These are phyloP conservation scores for Arabis hirsuta DNA, from an alignment of 345 rosid species.

Conservation along the genomic window DNA sequence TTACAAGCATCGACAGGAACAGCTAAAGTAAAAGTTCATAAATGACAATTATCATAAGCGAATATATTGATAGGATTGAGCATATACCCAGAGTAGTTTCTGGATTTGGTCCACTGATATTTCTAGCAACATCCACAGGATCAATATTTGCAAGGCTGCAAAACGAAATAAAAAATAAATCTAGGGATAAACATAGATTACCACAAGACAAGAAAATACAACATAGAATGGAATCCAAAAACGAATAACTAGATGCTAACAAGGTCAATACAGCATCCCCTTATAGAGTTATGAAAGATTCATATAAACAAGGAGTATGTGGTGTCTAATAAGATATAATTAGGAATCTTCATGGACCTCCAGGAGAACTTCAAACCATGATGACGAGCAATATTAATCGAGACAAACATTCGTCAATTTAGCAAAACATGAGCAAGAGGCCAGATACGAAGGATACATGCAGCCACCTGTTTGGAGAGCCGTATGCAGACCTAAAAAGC, in stretches of 20 bases:
- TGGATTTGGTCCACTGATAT: constrained; percentile 72
- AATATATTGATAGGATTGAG: constrained; percentile 12
- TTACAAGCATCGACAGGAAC: constrained; percentile 21
- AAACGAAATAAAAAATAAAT: constrained; percentile 29
- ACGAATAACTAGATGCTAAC: constrained; percentile 21
- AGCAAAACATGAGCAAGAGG: constrained; percentile 14
- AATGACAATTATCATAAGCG: not conserved
- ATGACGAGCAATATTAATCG: constrained; percentile 5
- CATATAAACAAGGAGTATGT: constrained; percentile 1
- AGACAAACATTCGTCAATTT: not conserved
- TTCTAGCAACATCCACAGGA: constrained; percentile 93
- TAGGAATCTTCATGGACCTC: not conserved
- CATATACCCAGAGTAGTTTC: constrained; percentile 87
- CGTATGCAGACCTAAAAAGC: too few relatives aligned
- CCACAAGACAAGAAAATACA: not conserved
- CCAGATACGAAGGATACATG: constrained; percentile 17
- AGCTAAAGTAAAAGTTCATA: constrained; percentile 16
- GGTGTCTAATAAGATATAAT: not conserved
- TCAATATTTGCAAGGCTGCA: constrained; percentile 99
- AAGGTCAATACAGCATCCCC: constrained; percentile 10
- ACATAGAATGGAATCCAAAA: not conserved
- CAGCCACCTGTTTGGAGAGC: constrained; percentile 90
- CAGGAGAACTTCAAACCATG: not conserved
- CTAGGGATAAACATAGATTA: constrained; percentile 27
- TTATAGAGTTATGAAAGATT: not conserved